Evolutionary conservation across 164 flowering plant species (phyloP).

Genomic region (Kalanchoe fedtschenkoi): DNA sequence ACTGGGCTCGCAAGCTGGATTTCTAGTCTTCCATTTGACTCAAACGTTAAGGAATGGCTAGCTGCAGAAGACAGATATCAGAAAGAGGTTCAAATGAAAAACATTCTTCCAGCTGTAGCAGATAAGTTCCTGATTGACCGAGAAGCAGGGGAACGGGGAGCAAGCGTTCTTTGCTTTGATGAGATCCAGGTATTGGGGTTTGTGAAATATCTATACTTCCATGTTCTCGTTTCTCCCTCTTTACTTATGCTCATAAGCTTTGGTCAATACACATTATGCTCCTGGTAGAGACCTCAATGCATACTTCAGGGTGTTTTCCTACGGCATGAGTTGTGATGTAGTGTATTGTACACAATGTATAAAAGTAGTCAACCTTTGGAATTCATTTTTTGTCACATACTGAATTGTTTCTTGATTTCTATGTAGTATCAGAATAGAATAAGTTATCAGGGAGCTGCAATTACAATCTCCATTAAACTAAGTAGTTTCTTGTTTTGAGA

Average conservation of each 20-base stretch:
- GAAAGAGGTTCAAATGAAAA: constrained; percentile 63
- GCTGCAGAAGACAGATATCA: constrained; percentile 81
- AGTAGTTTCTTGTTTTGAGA: too few relatives aligned
- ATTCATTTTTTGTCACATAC: not conserved
- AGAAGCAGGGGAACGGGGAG: constrained; percentile 50
- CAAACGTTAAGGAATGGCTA: constrained; percentile 84
- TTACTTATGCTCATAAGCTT: not conserved
- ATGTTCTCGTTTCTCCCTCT: not conserved
- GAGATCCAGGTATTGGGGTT: constrained; percentile 71
- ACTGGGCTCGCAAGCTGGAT: constrained; percentile 75
- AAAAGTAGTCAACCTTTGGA: not conserved
- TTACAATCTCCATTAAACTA: too few relatives aligned
- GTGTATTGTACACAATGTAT: not conserved
- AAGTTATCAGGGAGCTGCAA: too few relatives aligned
- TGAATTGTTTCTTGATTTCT: not conserved
- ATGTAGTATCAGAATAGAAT: too few relatives aligned
- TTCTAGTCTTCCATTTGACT: constrained; percentile 76
- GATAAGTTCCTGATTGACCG: constrained; percentile 74
- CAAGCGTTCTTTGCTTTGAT: constrained; percentile 93
- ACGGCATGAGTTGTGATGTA: not conserved
- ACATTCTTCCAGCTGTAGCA: constrained; percentile 96
- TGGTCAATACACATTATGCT: not conserved
- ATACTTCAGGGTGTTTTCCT: not conserved
- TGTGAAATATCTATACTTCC: too few relatives aligned
- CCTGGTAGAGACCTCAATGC: not conserved